phyloP scores from a whole-genome alignment of 495 filamentous ascomycete genomes.

The Trichocladium uniseriatum region DNA sequence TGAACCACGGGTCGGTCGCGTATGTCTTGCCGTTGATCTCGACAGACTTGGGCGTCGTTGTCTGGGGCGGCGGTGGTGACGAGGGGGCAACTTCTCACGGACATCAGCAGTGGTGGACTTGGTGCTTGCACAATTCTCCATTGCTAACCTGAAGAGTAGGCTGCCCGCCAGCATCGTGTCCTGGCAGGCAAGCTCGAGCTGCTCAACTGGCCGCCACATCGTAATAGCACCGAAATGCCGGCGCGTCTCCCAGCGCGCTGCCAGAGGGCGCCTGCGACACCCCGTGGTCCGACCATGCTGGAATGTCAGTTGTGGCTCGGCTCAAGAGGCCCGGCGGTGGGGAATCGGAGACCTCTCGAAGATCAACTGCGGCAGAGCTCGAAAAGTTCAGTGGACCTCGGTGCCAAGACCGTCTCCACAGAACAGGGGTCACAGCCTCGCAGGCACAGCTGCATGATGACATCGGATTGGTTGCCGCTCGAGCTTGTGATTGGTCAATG shows the following conservation, averaged over 20 bases:
- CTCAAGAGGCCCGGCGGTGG: constrained; percentile 3
- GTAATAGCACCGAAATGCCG: neutral
- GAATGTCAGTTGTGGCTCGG: neutral
- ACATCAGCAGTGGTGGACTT: neutral
- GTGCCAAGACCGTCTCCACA: too few relatives aligned
- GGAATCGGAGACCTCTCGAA: constrained; percentile 5
- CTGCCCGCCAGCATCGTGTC: constrained; percentile 6
- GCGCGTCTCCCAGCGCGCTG: constrained; percentile 1
- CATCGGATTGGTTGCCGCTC: neutral
- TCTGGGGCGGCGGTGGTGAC: neutral
- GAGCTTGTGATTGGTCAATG: constrained; percentile 5
- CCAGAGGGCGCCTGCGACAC: constrained; percentile 7
- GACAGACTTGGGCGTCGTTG: constrained; percentile 7
- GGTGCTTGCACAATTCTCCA: neutral
- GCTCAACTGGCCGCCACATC: constrained; percentile 1
- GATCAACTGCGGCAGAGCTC: neutral
- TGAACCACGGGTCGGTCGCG: constrained; percentile 71
- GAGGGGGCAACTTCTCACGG: neutral
- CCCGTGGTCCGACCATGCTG: constrained; percentile 16
- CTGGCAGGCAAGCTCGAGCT: neutral
- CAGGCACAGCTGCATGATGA: neutral
- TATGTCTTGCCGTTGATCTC: constrained; percentile 55
- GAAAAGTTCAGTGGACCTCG: neutral
- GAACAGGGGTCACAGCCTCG: neutral
- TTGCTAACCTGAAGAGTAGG: constrained; percentile 22